phyloP scores from a whole-genome alignment of 441 rosid species.

The Populus tomentosa region DNA sequence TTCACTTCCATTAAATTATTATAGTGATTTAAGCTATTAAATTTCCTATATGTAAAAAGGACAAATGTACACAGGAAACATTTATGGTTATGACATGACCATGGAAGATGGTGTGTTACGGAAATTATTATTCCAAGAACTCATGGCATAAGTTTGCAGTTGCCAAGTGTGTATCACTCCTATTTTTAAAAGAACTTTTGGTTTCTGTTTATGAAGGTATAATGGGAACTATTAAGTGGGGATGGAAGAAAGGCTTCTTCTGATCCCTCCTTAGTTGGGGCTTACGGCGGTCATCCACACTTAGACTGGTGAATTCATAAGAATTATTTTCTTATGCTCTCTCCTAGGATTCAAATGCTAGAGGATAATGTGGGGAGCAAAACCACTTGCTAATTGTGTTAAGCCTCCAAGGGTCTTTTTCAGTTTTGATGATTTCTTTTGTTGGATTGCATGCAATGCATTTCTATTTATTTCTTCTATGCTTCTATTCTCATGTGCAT shows the following conservation, averaged over 20 bases:
- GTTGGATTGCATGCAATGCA: background rate
- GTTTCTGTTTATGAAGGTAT: background rate
- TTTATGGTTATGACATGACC: background rate
- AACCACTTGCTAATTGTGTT: background rate
- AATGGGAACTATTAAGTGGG: background rate
- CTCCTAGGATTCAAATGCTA: background rate
- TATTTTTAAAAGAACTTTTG: background rate
- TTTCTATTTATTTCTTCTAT: background rate
- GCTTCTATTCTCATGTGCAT: background rate
- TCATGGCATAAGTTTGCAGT: background rate
- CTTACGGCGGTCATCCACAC: background rate
- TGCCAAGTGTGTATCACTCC: background rate
- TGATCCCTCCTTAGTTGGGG: background rate
- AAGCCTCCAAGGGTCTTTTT: background rate
- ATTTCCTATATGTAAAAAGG: background rate
- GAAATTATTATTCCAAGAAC: background rate
- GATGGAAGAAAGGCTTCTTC: background rate
- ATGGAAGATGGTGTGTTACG: background rate
- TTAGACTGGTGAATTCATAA: background rate
- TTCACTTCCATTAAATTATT: background rate
- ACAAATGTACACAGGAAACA: background rate
- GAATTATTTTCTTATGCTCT: background rate
- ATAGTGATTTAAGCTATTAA: background rate
- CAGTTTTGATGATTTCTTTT: background rate
- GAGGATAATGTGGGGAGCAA: background rate